Evolutionary conservation across 129 eudicot genomes (phyloP).

Genomic region (Oenanthe sinensis): DNA sequence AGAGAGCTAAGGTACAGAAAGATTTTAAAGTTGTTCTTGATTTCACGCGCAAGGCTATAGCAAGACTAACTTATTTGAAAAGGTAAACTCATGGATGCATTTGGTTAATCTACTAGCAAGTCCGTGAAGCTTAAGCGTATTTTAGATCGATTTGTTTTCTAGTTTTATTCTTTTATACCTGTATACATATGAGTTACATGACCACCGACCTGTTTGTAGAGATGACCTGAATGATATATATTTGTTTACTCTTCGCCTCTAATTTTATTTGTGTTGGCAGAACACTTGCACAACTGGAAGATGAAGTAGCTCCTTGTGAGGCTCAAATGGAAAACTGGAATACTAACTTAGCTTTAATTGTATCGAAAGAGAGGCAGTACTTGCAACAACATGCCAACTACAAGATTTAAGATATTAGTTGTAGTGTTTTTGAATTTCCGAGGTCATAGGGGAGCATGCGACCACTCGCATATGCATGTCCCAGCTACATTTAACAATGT

Average conservation of each 20-base stretch:
- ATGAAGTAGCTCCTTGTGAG: constrained; percentile 87
- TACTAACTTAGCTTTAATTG: constrained; percentile 63
- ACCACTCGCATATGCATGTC: background rate
- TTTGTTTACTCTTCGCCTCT: background rate
- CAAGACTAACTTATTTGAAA: constrained; percentile 81
- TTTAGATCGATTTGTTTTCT: background rate
- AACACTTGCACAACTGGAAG: constrained; percentile 86
- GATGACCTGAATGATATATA: background rate
- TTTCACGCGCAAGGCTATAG: constrained; percentile 89
- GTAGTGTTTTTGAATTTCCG: background rate
- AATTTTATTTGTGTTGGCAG: constrained; percentile 26
- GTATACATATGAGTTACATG: background rate
- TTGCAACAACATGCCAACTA: constrained; percentile 80
- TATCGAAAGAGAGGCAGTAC: constrained; percentile 87
- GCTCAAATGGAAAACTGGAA: constrained; percentile 84
- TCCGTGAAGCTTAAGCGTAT: background rate
- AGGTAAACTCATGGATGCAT: constrained; percentile 33
- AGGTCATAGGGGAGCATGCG: background rate
- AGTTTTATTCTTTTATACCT: background rate
- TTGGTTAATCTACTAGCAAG: background rate
- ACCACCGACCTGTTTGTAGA: background rate
- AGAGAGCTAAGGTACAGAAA: constrained; percentile 88
- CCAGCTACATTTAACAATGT: background rate
- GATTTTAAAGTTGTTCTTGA: constrained; percentile 92
- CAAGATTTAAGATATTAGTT: constrained; percentile 27